phyloP scores from a whole-genome alignment of 2,329 filamentous ascomycete genomes.

The Penicillium sp. region DNA sequence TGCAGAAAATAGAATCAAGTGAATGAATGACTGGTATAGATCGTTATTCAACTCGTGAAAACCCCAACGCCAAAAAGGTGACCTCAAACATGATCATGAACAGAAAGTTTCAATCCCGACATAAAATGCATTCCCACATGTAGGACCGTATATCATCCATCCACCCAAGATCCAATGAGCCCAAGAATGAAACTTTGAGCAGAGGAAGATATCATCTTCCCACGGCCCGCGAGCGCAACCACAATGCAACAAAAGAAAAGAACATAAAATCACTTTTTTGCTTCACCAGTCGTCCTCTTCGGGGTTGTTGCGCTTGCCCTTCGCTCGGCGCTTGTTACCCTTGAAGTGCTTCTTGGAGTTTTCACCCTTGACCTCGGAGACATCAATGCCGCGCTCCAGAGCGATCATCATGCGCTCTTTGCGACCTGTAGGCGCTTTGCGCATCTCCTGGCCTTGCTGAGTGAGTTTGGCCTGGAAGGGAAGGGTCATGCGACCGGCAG shows the following conservation, averaged over 20 bases:
- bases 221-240: constrained; percentile 24
- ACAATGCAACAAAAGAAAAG: constrained; percentile 13
- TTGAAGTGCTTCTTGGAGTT: constrained; percentile 78
- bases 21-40: constrained; percentile 16
- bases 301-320: constrained; percentile 34
- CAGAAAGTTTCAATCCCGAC: constrained; percentile 10
- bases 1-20: constrained; percentile 2
- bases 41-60: constrained; percentile 17
- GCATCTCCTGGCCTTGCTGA: constrained; percentile 73
- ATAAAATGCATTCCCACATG: constrained; percentile 22
- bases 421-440: constrained; percentile 75
- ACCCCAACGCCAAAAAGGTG: constrained; percentile 9
- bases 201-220: constrained; percentile 8
- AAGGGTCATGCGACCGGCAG: constrained; percentile 68
- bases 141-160: constrained; percentile 16
- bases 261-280: constrained; percentile 25
- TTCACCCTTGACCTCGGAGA: constrained; percentile 67
- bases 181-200: constrained; percentile 7
- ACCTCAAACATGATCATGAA: constrained; percentile 9
- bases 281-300: constrained; percentile 33
- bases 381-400: constrained; percentile 80
- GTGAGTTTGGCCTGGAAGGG: constrained; percentile 91
- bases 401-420: constrained; percentile 80
- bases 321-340: constrained; percentile 40
- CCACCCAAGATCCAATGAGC: constrained; percentile 4